Percentiles rank a stretch among this genome's conserved stretches.
Evolutionary conservation across 176 grass and related monocot species (phyloP).

Genomic region (Oryza punctata): DNA sequence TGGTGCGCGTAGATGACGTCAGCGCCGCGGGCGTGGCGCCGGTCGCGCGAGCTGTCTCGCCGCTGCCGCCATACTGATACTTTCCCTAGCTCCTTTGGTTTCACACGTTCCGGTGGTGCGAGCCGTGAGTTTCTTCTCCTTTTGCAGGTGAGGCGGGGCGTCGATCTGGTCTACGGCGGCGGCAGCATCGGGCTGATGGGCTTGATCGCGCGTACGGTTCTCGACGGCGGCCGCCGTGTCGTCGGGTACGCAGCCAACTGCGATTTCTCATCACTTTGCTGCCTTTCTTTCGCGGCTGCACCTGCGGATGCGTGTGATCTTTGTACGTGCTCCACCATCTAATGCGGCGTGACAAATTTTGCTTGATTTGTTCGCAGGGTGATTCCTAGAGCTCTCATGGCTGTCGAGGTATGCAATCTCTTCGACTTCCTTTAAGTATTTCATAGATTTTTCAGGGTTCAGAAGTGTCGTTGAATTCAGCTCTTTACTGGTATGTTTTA

Average conservation of each 20-base stretch:
- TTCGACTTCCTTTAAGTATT: neutral
- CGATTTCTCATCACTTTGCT: neutral
- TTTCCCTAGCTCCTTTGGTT: neutral
- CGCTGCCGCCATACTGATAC: neutral
- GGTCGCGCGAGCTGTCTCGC: neutral
- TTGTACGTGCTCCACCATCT: neutral
- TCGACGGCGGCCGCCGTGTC: constrained; percentile 69
- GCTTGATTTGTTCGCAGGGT: constrained; percentile 45
- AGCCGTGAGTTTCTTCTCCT: neutral
- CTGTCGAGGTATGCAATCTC: constrained; percentile 54
- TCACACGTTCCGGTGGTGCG: neutral
- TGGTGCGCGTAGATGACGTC: constrained; percentile 51
- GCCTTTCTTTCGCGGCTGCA: neutral
- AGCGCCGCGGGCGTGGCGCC: too few relatives aligned
- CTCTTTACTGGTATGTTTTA: neutral
- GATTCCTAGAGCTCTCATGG: constrained; percentile 87
- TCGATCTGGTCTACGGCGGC: constrained; percentile 82
- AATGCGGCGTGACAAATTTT: neutral
- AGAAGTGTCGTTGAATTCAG: neutral
- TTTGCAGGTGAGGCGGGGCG: constrained; percentile 58
- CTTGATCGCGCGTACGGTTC: constrained; percentile 71
- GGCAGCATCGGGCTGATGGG: constrained; percentile 95
- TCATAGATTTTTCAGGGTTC: neutral
- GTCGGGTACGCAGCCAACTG: constrained; percentile 46
- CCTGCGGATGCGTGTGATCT: neutral